phyloP scores from a whole-genome alignment of 2,329 filamentous ascomycete species.

The Fusarium papillatum region DNA sequence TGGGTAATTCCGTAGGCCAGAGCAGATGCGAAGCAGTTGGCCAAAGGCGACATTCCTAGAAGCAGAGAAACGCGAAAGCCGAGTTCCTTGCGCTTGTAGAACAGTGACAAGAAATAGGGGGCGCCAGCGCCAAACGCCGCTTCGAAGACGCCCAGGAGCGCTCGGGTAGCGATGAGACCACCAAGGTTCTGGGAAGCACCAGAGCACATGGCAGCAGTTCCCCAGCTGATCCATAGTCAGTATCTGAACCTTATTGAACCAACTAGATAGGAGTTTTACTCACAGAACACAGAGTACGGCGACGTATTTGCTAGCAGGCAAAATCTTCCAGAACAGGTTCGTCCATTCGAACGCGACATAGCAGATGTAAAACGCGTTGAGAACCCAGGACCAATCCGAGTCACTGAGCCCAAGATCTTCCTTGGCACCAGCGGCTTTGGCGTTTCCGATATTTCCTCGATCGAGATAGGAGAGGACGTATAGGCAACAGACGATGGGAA shows the following conservation, averaged over 20 bases:
- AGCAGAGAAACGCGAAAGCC: constrained; percentile 25
- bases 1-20: constrained; percentile 28
- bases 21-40: constrained; percentile 26
- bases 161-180: constrained; percentile 16
- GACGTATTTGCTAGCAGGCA: constrained; percentile 25
- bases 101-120: constrained; percentile 27
- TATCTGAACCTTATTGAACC: too few relatives aligned
- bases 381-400: constrained; percentile 24
- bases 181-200: constrained; percentile 18
- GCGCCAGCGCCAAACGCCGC: constrained; percentile 27
- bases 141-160: constrained; percentile 25
- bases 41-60: constrained; percentile 23
- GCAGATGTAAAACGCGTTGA: constrained; percentile 29
- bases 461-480: constrained; percentile 32
- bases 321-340: constrained; percentile 28
- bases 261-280: not conserved
- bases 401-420: constrained; percentile 17
- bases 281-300: constrained; percentile 19
- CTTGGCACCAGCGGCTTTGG: constrained; percentile 23
- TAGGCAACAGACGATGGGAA: constrained; percentile 24
- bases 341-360: constrained; percentile 30
- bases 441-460: constrained; percentile 28
- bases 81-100: constrained; percentile 19
- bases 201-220: constrained; percentile 27
- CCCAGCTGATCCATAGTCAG: constrained; percentile 12